Evolutionary conservation across 139 green algal species (phyloP), one percentile per base, ranked within the genome.

Genomic region (Chara braunii): DNA sequence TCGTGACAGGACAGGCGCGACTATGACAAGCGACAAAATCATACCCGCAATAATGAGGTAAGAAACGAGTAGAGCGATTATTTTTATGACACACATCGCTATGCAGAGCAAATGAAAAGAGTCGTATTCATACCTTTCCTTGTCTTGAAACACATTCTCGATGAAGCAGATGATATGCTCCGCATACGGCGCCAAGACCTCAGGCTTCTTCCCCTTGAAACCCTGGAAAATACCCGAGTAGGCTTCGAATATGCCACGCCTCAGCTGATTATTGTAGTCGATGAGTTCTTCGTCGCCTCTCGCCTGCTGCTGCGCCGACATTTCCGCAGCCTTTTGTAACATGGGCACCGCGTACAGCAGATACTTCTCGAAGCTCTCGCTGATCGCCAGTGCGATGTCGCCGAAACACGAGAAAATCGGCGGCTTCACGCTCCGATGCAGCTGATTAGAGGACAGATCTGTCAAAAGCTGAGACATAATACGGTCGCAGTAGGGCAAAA

Each of bases 381-480:
- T 87, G 3, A 95, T 83, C 2, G 87, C 85, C 4, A 98, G 75
- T n/a, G 88, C 89, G 11, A 97, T 84, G 72, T 98, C 92, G 0
- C 89, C 89, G 81, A 97, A 94, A 8, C 80, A 80, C 1, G 78
- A 86, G 34, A 98, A 81, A 59, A 98, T 96, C 40, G 88, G 76
- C 23, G 92, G 92, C 83, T 98, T 98, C 73, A 98, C 86, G 54
- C 66, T 88, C 51, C 92, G 83, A 74, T 95, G 85, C 52, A 97
- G 87, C 5, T 87, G 67, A 36, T 82, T 71, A 31, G 28, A 60
- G 14, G 63, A 60, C 35, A 83, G 50, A 58, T 80, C 55, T 42
- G 78, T 52, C 40, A 83, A 58, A 43, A 82, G 51, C 68, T 74
- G 42, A 3, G 43, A 59, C 43, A 84, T 71, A 53, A 84, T 77